Evolutionary conservation across 2,329 filamentous ascomycete genomes (phyloP).

Genomic region (Trichoderma arundinaceum): DNA sequence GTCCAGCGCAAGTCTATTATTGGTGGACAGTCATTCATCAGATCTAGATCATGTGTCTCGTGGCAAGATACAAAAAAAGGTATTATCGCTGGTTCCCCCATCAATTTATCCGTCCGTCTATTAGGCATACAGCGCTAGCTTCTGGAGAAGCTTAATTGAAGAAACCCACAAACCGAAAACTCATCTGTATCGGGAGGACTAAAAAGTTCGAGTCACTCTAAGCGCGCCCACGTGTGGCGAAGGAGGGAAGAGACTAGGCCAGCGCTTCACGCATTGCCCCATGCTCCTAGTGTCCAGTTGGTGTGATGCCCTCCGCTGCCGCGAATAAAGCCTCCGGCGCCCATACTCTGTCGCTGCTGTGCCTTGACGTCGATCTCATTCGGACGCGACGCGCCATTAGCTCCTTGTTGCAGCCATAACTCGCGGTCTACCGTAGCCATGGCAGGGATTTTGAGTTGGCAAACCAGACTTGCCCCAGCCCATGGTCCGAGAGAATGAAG

Average conservation of each 20-base stretch:
- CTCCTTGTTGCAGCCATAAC: slow-evolving; percentile 70
- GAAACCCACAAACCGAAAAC: not conserved
- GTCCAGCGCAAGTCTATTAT: not conserved
- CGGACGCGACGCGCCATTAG: slow-evolving; percentile 64
- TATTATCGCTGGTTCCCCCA: not conserved
- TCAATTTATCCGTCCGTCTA: not conserved
- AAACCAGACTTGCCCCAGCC: slow-evolving; percentile 73
- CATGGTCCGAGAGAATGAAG: slow-evolving; percentile 75
- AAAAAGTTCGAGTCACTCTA: not conserved
- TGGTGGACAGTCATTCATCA: not conserved
- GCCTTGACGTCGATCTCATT: slow-evolving; percentile 64
- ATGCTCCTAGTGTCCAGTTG: slow-evolving; percentile 67
- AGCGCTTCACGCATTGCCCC: slow-evolving; percentile 56
- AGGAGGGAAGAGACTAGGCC: not conserved
- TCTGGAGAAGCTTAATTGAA: not conserved
- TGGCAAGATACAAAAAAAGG: not conserved
- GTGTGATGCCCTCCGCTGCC: slow-evolving; percentile 48
- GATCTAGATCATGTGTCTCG: not conserved
- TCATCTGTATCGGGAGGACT: not conserved
- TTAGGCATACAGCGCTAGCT: not conserved
- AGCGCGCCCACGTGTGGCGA: not conserved
- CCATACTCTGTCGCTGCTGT: slow-evolving; percentile 69
- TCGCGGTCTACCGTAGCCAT: slow-evolving; percentile 75
- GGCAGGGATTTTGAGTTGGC: slow-evolving; percentile 70
- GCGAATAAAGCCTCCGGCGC: slow-evolving; percentile 55